A percentile compares a stretch with the other conserved stretches of the same genome.
These are phyloP conservation scores for Vitis vinifera DNA, from an alignment of 164 flowering plant genomes.

Conservation along the genomic window DNA sequence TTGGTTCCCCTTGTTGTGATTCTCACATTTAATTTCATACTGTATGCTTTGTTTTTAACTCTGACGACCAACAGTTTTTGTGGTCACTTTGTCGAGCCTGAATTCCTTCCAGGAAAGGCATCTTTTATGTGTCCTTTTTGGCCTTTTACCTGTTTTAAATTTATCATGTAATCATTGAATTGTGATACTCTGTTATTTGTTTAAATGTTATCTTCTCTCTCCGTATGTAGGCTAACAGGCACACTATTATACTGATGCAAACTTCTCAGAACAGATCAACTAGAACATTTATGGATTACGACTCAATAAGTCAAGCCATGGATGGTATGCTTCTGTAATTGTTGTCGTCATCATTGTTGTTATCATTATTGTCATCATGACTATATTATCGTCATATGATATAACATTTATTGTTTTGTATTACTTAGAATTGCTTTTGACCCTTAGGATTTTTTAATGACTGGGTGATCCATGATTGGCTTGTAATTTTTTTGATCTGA, in stretches of 20 bases:
- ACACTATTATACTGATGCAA: constrained; percentile 92
- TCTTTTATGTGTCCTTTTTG: too few relatives aligned
- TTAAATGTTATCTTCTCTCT: constrained; percentile 1
- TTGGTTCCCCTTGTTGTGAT: too few relatives aligned
- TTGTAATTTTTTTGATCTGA: too few relatives aligned
- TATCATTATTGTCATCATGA: not conserved
- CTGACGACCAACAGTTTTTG: too few relatives aligned
- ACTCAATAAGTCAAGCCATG: constrained; percentile 86
- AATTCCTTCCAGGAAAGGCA: too few relatives aligned
- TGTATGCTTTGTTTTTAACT: too few relatives aligned
- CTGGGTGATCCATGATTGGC: too few relatives aligned
- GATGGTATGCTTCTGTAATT: constrained; percentile 55
- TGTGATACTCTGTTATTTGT: too few relatives aligned
- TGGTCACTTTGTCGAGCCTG: too few relatives aligned
- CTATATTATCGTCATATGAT: not conserved
- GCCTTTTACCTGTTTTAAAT: not conserved
- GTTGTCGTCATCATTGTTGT: not conserved
- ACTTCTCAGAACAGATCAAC: constrained; percentile 75
- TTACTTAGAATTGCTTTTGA: too few relatives aligned
- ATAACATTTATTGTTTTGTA: not conserved
- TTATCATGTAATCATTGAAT: not conserved
- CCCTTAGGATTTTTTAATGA: too few relatives aligned
- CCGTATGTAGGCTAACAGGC: constrained; percentile 72
- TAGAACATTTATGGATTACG: constrained; percentile 96
- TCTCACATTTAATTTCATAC: too few relatives aligned